Percentiles rank a stretch among this genome's conserved stretches.
Evolutionary conservation across 2,329 filamentous ascomycete genomes (phyloP).

Genomic region (Cercospora sp.): DNA sequence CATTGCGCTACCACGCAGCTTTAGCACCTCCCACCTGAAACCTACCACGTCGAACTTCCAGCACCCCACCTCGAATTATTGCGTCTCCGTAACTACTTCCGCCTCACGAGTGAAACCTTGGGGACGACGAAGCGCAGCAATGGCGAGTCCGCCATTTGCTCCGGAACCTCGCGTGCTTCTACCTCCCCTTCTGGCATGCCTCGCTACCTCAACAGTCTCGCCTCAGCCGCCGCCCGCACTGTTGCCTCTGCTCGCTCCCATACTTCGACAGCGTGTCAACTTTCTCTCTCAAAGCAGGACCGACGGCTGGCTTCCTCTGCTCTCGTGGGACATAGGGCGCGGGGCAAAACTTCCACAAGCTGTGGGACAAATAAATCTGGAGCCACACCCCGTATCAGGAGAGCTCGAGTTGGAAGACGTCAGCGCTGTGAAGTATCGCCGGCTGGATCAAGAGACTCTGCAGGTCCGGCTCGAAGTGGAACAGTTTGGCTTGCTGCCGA

Average conservation of each 20-base stretch:
- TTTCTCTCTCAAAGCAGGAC: slow-evolving; percentile 57
- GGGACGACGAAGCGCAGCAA: slow-evolving; percentile 42
- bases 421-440: slow-evolving; percentile 61
- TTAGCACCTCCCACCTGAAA: neutral
- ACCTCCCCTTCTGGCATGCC: slow-evolving; percentile 63
- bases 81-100: neutral
- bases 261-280: slow-evolving; percentile 62
- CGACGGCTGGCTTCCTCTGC: slow-evolving; percentile 65
- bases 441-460: slow-evolving; percentile 74
- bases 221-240: slow-evolving; percentile 60
- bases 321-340: slow-evolving; percentile 65
- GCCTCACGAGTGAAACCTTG: neutral
- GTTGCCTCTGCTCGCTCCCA: slow-evolving; percentile 61
- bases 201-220: slow-evolving; percentile 61
- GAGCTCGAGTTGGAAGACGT: slow-evolving; percentile 75
- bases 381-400: slow-evolving; percentile 78
- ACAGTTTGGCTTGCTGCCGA: slow-evolving; percentile 63
- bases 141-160: slow-evolving; percentile 50
- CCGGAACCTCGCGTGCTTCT: slow-evolving; percentile 59
- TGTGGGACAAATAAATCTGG: slow-evolving; percentile 63
- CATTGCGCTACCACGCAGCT: neutral
- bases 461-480: slow-evolving; percentile 64
- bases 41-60: neutral
- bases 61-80: neutral
- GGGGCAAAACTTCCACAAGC: slow-evolving; percentile 61